Evolutionary conservation across 176 grass and related monocot genomes (phyloP).

Genomic region (Pharus latifolius): DNA sequence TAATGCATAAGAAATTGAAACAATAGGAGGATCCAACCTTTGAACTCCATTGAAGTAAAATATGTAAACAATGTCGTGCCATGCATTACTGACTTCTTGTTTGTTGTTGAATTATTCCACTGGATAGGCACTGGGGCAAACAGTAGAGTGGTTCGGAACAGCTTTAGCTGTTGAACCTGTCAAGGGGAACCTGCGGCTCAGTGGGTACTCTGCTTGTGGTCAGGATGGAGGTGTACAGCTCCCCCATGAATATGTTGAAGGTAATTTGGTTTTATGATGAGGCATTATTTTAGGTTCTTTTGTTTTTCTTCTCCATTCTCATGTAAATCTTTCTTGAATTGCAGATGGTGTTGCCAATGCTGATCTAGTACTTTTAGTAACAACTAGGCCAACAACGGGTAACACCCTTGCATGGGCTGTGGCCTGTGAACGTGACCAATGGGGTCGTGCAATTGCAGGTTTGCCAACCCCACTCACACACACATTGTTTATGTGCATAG

Average conservation of each 20-base stretch:
- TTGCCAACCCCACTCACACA: background rate
- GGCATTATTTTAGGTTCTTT: background rate
- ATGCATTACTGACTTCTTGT: background rate
- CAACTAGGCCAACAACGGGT: constrained; percentile 94
- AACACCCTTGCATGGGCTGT: constrained; percentile 99
- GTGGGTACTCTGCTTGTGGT: constrained; percentile 98
- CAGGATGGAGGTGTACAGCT: constrained; percentile 98
- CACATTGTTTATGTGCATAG: too few species aligned
- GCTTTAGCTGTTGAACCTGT: constrained; percentile 97
- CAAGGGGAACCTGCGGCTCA: constrained; percentile 89
- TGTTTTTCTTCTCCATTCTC: background rate
- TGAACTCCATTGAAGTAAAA: background rate
- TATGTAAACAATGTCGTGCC: background rate
- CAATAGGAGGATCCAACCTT: background rate
- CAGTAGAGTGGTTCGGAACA: constrained; percentile 97
- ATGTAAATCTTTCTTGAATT: constrained; percentile 3
- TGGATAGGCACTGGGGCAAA: constrained; percentile 77
- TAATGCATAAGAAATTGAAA: background rate
- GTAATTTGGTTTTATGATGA: constrained; percentile 18
- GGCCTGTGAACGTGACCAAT: constrained; percentile 96
- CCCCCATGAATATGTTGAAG: constrained; percentile 91
- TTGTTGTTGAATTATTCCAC: constrained; percentile 8
- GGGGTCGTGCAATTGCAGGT: constrained; percentile 99
- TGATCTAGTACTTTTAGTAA: constrained; percentile 98
- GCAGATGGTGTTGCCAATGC: constrained; percentile 87